Evolutionary conservation across 2,329 filamentous ascomycete genomes (phyloP).

Genomic region (Cladosporium sp.): DNA sequence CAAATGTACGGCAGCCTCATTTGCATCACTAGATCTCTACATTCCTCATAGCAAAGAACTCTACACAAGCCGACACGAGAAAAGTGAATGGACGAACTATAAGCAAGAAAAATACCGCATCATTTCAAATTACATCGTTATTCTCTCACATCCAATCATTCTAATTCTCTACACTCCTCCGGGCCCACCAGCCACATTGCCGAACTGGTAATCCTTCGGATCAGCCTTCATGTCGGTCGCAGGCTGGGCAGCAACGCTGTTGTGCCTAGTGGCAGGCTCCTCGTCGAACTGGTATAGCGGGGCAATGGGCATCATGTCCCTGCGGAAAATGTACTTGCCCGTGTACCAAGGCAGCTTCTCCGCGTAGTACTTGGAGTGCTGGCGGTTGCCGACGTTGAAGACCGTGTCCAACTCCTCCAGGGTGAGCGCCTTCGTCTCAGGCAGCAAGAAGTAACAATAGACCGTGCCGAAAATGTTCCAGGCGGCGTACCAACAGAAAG

Average conservation of each 20-base stretch:
- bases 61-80: too few relatives aligned
- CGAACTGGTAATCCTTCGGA: too few relatives aligned
- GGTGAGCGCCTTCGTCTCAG: constrained; percentile 49
- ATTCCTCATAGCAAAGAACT: too few relatives aligned
- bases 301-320: constrained; percentile 20
- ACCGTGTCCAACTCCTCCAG: constrained; percentile 61
- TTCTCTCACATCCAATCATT: too few relatives aligned
- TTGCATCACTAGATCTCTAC: too few relatives aligned
- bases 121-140: too few relatives aligned
- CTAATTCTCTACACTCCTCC: too few relatives aligned
- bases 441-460: constrained; percentile 19
- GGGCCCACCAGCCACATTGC: too few relatives aligned
- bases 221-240: background rate
- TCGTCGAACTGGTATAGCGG: constrained; percentile 20
- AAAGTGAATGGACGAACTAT: too few relatives aligned
- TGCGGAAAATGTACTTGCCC: constrained; percentile 19
- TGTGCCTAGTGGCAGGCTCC: constrained; percentile 9
- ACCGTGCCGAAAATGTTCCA: constrained; percentile 35
- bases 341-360: constrained; percentile 25
- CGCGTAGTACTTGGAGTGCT: constrained; percentile 24
- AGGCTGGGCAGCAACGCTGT: constrained; percentile 5
- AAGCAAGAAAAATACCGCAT: too few relatives aligned
- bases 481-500: constrained; percentile 52
- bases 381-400: constrained; percentile 24
- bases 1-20: too few relatives aligned